phyloP scores from a whole-genome alignment of 148 eudicot species.

The Fagopyrum homotropicum region DNA sequence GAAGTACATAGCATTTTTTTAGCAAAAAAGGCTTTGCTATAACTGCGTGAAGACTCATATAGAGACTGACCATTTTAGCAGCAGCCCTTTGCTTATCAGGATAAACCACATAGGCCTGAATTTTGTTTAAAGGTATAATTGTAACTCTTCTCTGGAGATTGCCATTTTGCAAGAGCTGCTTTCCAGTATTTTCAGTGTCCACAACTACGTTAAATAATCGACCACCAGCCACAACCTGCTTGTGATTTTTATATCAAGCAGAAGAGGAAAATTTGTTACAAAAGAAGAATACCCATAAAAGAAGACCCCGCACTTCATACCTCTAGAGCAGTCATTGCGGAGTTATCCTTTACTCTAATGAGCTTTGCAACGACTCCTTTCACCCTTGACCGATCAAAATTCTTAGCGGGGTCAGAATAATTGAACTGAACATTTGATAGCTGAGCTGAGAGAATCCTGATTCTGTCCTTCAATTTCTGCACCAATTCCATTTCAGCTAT shows the following conservation, averaged over 20 bases:
- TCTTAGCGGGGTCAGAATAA: conserved; percentile 70
- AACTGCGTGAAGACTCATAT: neutral
- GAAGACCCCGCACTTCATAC: conserved; percentile 30
- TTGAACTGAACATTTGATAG: conserved; percentile 73
- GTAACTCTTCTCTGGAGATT: conserved; percentile 87
- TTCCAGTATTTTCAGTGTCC: conserved; percentile 84
- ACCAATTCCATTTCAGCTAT: conserved; percentile 53
- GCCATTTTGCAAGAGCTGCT: conserved; percentile 85
- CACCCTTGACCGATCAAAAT: conserved; percentile 78
- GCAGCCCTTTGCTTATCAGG: conserved; percentile 68
- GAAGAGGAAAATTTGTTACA: conserved; percentile 10
- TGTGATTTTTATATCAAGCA: conserved; percentile 3
- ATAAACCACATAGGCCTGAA: conserved; percentile 60
- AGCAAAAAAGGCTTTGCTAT: neutral
- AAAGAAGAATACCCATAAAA: neutral
- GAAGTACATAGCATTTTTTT: conserved; percentile 1
- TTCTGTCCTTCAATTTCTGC: conserved; percentile 69
- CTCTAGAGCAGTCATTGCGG: conserved; percentile 92
- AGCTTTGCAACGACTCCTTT: conserved; percentile 98
- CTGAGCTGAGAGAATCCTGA: conserved; percentile 56
- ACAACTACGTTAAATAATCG: conserved; percentile 80
- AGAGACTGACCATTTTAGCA: conserved; percentile 49
- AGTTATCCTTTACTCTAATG: conserved; percentile 86
- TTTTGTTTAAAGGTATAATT: conserved; percentile 86
- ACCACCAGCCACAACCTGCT: conserved; percentile 96